Evolutionary conservation across 2,329 filamentous ascomycete species (phyloP).

Genomic region (Teratosphaeria viscida): DNA sequence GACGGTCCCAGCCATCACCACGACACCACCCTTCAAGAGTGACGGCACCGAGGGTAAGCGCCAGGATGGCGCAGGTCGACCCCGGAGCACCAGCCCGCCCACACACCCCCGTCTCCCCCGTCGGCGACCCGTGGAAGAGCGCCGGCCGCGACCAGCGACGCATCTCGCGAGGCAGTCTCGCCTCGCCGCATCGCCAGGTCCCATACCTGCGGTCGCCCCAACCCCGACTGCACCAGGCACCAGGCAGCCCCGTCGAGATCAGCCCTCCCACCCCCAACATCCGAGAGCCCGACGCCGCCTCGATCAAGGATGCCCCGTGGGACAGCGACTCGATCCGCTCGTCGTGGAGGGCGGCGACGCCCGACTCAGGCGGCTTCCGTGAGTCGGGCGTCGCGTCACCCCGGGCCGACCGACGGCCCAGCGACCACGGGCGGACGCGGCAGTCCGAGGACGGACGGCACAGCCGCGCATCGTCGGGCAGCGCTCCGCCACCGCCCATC

Average conservation of each 20-base stretch:
- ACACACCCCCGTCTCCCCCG: slow-evolving; percentile 1
- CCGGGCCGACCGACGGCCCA: slow-evolving; percentile 8
- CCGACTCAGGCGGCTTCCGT: slow-evolving; percentile 11
- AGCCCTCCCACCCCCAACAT: slow-evolving; percentile 19
- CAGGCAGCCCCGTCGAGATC: slow-evolving; percentile 24
- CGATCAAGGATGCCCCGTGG: slow-evolving; percentile 10
- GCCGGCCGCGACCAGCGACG: neutral
- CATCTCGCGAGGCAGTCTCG: neutral
- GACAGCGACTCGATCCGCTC: slow-evolving; percentile 10
- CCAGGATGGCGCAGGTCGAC: slow-evolving; percentile 4
- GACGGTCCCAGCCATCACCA: too few species aligned
- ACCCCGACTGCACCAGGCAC: slow-evolving; percentile 23
- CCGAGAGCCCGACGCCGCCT: slow-evolving; percentile 19
- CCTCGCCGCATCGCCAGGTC: neutral
- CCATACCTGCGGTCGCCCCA: slow-evolving; percentile 9
- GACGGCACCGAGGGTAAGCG: neutral
- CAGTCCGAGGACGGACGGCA: neutral
- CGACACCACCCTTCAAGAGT: neutral
- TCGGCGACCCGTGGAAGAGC: neutral
- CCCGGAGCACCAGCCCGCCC: neutral
- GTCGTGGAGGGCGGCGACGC: slow-evolving; percentile 12
- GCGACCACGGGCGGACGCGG: slow-evolving; percentile 5
- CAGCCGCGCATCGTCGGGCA: slow-evolving; percentile 7
- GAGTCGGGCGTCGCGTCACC: slow-evolving; percentile 12
- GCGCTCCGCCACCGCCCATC: slow-evolving; percentile 8